Evolutionary conservation across 768 basidiomycete species (phyloP), one percentile per base, ranked within the genome.

Genomic region (Phylloporus sp.): DNA sequence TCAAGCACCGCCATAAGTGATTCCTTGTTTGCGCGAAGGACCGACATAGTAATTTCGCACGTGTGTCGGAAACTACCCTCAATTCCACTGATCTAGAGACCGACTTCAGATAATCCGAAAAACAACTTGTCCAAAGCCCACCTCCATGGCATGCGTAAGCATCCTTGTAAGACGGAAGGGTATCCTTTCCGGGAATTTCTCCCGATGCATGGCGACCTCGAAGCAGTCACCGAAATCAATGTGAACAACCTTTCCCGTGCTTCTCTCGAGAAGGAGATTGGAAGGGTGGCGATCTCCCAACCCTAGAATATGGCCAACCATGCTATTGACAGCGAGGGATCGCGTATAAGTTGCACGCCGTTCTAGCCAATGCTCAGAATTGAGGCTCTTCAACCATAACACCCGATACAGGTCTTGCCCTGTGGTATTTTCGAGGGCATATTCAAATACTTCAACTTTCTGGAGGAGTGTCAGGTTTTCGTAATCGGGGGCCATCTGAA

Each of bases 101-200:
- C 26, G 35, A n/a, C 22, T 6, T 56, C n/a, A 54, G 49, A 49
- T 20, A 6, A 33, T 18, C 38, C 20, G n/a, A 26, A 24, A 27
- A 20, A 23, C 5, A 17, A 31, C 32, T 38, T 5, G 21, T 11
- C 11, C 5, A 23, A 14, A 33, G 6, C 77, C 55, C 55, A 90
- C 93, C 79, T 99, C 96, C 96, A 99, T 99, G 11, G 96, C 96
- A 63, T 96, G 90, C 10, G 92, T 95, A 42, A 99, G 78, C 96
- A 99, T 99, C 56, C 96, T 77, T 9, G 96, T 99, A 52, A 99
- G 75, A 31, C 96, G 82, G 84, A 99, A 99, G 0, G 96, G 96
- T 43, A 99, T 91, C 66, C 87, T 94, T 70, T 99, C 96, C 0
- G 96, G 96, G 75, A 94, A 98, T 70, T 99, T 99, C 67, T 96